phyloP scores from a whole-genome alignment of 225 moss, liverwort and hornwort species.

The Marchantia paleacea region DNA sequence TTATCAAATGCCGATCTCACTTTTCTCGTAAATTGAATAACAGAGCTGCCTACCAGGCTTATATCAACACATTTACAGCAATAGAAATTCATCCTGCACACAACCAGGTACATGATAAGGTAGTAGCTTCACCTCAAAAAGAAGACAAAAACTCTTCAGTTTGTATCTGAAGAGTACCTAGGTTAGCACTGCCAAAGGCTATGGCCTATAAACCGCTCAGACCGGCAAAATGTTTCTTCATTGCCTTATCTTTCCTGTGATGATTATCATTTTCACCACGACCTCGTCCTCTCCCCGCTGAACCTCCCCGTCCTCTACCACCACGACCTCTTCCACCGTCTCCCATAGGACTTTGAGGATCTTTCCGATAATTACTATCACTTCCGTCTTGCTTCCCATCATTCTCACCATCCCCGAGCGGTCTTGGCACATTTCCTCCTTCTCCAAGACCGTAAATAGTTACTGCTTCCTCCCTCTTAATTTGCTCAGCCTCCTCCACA shows the following conservation, averaged over 20 bases:
- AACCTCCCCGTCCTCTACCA: conserved; percentile 58
- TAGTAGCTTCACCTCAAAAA: neutral
- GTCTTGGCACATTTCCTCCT: conserved; percentile 70
- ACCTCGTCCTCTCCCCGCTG: conserved; percentile 46
- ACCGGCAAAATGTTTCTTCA: conserved; percentile 86
- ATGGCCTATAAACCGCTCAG: conserved; percentile 52
- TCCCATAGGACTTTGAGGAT: neutral
- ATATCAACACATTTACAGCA: neutral
- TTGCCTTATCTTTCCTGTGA: conserved; percentile 83
- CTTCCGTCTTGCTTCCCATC: conserved; percentile 39
- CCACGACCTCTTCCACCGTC: conserved; percentile 56
- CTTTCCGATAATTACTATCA: conserved; percentile 26
- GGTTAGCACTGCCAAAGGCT: neutral
- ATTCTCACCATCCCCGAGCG: conserved; percentile 5
- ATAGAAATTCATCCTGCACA: neutral
- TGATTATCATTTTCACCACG: conserved; percentile 59
- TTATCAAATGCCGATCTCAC: neutral
- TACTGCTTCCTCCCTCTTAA: conserved; percentile 47
- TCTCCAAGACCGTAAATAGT: conserved; percentile 62
- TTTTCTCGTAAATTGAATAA: neutral
- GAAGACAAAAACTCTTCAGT: neutral
- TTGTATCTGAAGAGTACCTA: neutral
- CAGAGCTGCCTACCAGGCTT: neutral
- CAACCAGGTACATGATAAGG: neutral
- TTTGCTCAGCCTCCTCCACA: conserved; percentile 76